Conservation (phyloP, 306 rosid genomes). For the Prunus armeniaca region DNA sequence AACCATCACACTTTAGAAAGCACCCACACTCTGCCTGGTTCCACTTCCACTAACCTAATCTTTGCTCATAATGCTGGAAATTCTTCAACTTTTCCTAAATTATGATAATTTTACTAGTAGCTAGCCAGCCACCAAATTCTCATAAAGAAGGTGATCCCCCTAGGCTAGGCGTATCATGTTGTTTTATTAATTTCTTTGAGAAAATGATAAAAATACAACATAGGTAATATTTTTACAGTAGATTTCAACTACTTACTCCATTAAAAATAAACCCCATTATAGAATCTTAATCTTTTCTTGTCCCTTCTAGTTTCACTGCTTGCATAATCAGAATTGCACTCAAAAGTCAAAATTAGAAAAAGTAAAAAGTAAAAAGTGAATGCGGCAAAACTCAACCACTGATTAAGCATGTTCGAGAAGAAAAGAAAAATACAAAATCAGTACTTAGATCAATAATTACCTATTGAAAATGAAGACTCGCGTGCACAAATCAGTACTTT, state of each 20-base stretch:
- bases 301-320: neutral
- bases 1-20: neutral
- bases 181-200: no score
- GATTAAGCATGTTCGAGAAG: conserved; percentile 5
- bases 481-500: conserved; percentile 46
- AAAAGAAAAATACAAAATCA: conserved; percentile 23
- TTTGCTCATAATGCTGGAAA: neutral
- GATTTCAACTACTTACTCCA: no score
- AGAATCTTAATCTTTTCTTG: neutral
- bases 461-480: conserved; percentile 47
- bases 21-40: neutral
- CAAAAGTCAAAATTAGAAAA: neutral
- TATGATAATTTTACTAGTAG: neutral
- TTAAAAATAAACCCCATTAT: no score
- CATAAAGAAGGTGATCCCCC: neutral
- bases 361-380: neutral
- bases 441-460: conserved; percentile 43
- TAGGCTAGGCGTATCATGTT: neutral
- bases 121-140: conserved; percentile 10
- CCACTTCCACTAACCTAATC: conserved; percentile 7
- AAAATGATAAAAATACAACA: no score
- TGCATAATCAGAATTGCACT: neutral
- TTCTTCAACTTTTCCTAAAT: conserved; percentile 10
- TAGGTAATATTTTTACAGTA: no score
- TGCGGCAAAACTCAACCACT: neutral